These are phyloP conservation scores for Mortierella sp. DNA, from an alignment of 371 early-diverging fungal genomes.

Conservation along the genomic window DNA sequence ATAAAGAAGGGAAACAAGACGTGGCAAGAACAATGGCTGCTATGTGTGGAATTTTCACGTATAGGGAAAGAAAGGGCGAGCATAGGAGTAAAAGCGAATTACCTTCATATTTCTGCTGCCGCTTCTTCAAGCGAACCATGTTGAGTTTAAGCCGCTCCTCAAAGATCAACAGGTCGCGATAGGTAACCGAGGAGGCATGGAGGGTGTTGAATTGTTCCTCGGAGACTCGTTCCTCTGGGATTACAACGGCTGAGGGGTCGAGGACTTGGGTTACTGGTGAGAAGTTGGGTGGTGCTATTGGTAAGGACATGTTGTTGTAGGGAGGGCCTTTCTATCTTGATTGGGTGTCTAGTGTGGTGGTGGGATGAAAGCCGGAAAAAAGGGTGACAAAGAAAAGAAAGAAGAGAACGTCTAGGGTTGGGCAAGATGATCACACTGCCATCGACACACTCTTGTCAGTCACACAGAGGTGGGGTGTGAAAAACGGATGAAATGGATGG, in stretches of 20 bases:
- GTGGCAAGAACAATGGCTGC: background rate
- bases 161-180: slow-evolving; percentile 77
- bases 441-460: background rate
- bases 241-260: slow-evolving; percentile 13
- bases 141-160: slow-evolving; percentile 76
- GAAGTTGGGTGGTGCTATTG: slow-evolving; percentile 5
- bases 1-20: background rate
- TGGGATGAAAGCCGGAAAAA: background rate
- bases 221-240: slow-evolving; percentile 37
- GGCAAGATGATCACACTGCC: slow-evolving; percentile 1
- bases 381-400: background rate
- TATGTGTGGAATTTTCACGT: background rate
- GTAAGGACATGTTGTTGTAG: background rate
- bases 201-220: slow-evolving; percentile 49
- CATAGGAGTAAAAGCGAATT: slow-evolving; percentile 13
- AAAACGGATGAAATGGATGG: background rate
- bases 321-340: background rate
- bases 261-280: slow-evolving; percentile 53
- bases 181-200: slow-evolving; percentile 62
- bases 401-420: background rate
- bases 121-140: slow-evolving; percentile 65
- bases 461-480: slow-evolving; percentile 4
- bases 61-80: too few relatives aligned
- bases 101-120: slow-evolving; percentile 79
- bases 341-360: background rate